phyloP scores from a whole-genome alignment of 176 grass and related monocot species.

The Echinochloa phyllopogon region DNA sequence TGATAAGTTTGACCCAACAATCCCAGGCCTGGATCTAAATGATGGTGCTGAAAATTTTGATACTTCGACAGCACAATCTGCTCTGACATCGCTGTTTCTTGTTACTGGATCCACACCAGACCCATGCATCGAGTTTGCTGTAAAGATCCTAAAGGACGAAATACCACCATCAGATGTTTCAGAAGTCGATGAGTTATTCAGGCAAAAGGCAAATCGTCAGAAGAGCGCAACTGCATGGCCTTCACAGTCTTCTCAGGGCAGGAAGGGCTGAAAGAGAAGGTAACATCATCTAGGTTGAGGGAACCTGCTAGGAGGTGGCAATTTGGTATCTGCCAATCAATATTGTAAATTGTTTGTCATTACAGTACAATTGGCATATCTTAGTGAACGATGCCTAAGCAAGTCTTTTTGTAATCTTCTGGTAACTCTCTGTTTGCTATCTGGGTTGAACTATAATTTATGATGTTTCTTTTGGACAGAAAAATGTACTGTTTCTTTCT shows the following conservation, averaged over 20 bases:
- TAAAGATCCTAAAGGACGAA: constrained; percentile 34
- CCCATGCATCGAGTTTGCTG: constrained; percentile 30
- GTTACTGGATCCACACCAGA: background rate
- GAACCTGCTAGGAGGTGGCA: background rate
- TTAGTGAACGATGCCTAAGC: background rate
- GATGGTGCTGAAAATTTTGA: background rate
- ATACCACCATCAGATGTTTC: background rate
- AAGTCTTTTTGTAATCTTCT: background rate
- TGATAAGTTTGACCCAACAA: background rate
- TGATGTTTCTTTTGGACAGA: background rate
- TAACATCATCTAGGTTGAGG: background rate
- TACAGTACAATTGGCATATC: background rate
- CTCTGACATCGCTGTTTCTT: background rate
- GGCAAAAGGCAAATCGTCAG: background rate
- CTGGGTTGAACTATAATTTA: background rate
- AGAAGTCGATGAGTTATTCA: background rate
- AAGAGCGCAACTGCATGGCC: background rate
- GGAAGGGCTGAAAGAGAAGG: background rate
- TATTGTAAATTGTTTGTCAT: background rate
- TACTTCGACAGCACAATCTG: background rate
- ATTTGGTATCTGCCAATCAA: background rate
- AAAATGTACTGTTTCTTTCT: background rate
- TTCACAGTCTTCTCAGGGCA: background rate
- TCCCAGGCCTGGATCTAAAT: background rate
- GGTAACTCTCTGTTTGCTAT: background rate